phyloP scores from a whole-genome alignment of 352 stramenopile genomes.

The Blastocystis sp. region DNA sequence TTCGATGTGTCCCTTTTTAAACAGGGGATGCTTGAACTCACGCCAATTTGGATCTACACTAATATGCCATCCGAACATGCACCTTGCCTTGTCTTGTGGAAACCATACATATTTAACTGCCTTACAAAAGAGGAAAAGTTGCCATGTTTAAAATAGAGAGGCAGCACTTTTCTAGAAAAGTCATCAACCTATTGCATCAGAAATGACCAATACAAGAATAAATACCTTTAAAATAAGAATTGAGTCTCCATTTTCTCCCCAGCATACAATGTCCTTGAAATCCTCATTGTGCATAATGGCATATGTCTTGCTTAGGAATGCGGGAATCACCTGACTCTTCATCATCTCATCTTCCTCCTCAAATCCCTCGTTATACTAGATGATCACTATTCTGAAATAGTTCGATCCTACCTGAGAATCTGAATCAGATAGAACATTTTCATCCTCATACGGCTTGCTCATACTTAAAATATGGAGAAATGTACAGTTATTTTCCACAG shows the following conservation, averaged over 20 bases:
- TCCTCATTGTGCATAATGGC: slow-evolving; percentile 78
- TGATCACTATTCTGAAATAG: background rate
- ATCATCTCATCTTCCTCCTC: slow-evolving; percentile 61
- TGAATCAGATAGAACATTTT: slow-evolving; percentile 13
- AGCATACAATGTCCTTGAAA: slow-evolving; percentile 71
- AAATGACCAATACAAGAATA: background rate
- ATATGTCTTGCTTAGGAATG: slow-evolving; percentile 83
- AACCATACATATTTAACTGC: slow-evolving; percentile 84
- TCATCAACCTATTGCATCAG: slow-evolving; percentile 68
- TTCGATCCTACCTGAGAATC: slow-evolving; percentile 27
- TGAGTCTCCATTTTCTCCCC: slow-evolving; percentile 73
- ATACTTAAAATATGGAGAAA: background rate
- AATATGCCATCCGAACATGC: background rate
- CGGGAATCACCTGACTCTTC: slow-evolving; percentile 66
- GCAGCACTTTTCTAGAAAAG: slow-evolving; percentile 79
- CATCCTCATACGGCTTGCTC: slow-evolving; percentile 8
- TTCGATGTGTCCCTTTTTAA: slow-evolving; percentile 53
- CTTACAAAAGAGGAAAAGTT: slow-evolving; percentile 84
- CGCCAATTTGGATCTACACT: slow-evolving; percentile 62
- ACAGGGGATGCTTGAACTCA: slow-evolving; percentile 60
- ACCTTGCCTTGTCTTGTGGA: slow-evolving; percentile 70
- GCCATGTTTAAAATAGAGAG: slow-evolving; percentile 82
- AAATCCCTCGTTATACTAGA: slow-evolving; percentile 59
- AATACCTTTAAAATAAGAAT: slow-evolving; percentile 70
- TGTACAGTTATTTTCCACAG: background rate